Conservation (phyloP, 1,284 basidiomycete species). For the Leccinum fuscescens region DNA sequence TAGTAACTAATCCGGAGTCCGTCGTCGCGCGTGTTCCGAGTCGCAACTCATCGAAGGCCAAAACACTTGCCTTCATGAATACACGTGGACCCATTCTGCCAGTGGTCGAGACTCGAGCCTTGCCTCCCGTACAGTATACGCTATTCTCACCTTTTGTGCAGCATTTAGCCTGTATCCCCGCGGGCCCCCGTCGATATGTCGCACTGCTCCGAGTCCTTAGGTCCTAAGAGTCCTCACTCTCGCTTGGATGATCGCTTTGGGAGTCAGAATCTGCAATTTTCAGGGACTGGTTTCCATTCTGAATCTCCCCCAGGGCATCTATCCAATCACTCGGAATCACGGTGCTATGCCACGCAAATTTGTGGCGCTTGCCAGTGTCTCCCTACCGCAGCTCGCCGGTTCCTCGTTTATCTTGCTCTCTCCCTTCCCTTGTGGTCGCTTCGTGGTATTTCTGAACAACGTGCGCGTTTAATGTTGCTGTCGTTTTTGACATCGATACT, state of each 20-base stretch:
- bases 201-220: neutral
- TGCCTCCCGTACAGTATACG: neutral
- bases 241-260: neutral
- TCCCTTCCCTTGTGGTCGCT: slow-evolving; percentile 15
- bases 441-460: slow-evolving; percentile 4
- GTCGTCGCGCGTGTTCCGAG: slow-evolving; percentile 16
- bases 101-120: neutral
- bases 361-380: slow-evolving; percentile 4
- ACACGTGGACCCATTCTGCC: neutral
- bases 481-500: slow-evolving; percentile 11
- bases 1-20: neutral
- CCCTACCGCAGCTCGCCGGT: slow-evolving; percentile 18
- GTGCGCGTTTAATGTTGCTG: neutral
- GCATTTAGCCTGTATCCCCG: neutral
- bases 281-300: slow-evolving; percentile 24
- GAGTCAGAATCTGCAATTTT: neutral
- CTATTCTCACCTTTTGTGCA: neutral
- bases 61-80: neutral
- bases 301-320: neutral
- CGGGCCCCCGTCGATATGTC: slow-evolving; percentile 3
- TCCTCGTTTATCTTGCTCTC: neutral
- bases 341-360: slow-evolving; percentile 11
- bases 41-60: slow-evolving; percentile 10
- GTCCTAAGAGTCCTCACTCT: neutral
- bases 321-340: slow-evolving; percentile 7